phyloP scores from a whole-genome alignment of 2,329 filamentous ascomycete genomes.

The Penicillium sp. region DNA sequence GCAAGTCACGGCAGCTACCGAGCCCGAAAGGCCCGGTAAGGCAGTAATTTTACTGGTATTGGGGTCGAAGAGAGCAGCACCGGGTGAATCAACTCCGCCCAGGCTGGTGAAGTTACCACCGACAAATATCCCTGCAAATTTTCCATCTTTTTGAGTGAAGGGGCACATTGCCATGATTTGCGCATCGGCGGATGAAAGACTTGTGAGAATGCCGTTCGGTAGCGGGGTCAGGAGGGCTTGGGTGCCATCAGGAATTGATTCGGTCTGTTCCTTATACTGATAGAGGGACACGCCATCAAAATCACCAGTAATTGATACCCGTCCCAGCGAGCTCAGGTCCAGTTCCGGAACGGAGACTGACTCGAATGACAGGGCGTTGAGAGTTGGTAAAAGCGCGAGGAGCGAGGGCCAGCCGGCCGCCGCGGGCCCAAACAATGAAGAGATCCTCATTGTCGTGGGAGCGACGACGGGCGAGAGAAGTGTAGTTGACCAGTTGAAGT shows the following conservation, averaged over 20 bases:
- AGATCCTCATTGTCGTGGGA: conserved; percentile 41
- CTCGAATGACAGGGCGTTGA: conserved; percentile 35
- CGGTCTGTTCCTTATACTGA: conserved; percentile 75
- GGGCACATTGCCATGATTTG: conserved; percentile 86
- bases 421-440: conserved; percentile 45
- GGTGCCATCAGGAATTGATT: conserved; percentile 65
- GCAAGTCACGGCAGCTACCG: conserved; percentile 78
- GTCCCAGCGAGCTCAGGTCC: conserved; percentile 73
- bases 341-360: conserved; percentile 46
- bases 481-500: conserved; percentile 5
- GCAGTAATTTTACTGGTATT: conserved; percentile 66
- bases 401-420: conserved; percentile 38
- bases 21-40: conserved; percentile 77
- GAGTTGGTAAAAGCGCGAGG: conserved; percentile 25
- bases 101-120: conserved; percentile 96
- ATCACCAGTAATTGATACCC: conserved; percentile 81
- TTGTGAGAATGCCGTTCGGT: conserved; percentile 79
- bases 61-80: conserved; percentile 78
- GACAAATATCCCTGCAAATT: conserved; percentile 71
- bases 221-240: conserved; percentile 76
- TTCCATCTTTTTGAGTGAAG: conserved; percentile 65
- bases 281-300: conserved; percentile 91
- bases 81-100: conserved; percentile 69
- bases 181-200: conserved; percentile 73
- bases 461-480: conserved; percentile 34